Evolutionary conservation across 1,284 basidiomycete genomes (phyloP), one percentile per base, ranked within the genome.

Genomic region (Rugiboletus extremiorientalis): DNA sequence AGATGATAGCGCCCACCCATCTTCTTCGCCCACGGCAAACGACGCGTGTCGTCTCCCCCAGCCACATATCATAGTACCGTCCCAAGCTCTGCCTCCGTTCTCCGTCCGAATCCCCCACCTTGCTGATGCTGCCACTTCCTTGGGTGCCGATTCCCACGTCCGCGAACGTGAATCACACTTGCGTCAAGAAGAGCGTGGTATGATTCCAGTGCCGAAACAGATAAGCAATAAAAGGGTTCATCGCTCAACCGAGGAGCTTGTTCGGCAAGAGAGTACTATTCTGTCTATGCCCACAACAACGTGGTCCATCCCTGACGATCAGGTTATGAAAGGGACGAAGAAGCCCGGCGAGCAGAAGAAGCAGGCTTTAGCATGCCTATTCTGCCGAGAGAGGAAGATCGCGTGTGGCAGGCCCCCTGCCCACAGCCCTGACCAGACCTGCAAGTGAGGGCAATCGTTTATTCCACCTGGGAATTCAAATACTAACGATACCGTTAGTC

Each of bases 331-430:
- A 68, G 65, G 59, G 47, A n/a, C 58, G 28, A 74, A 73, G 71
- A 75, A 71, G 63, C 61, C 65, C 41, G 73, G 73, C 22, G 70
- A 75, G 30, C 72, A 71, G 53, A 76, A 74, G 58, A 76, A 76
- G 59, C 75, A 76, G 57, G 73, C 71, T 12, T 63, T 76, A 27
- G 75, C 76, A 54, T 75, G 74, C 57, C 58, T 74, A 49, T 77
- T 76, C 60, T 75, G 74, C 60, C 70, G 74, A 63, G 66, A 72
- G 63, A 60, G 76, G 58, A 75, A 75, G 54, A 75, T 75, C 58
- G 75, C 74, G 2, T 75, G 74, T 59, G 74, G 76, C 27, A 61
- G 74, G 20, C 75, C 75, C 25, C 60, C 67, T 54, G 66, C 69
- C 43, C 66, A 72, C 40, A 72, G 50, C 60, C 64, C 55, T 54